Percentiles rank a stretch among this genome's conserved stretches.
These are phyloP conservation scores for Urtica urens DNA, from an alignment of 306 rosid genomes.

Conservation along the genomic window DNA sequence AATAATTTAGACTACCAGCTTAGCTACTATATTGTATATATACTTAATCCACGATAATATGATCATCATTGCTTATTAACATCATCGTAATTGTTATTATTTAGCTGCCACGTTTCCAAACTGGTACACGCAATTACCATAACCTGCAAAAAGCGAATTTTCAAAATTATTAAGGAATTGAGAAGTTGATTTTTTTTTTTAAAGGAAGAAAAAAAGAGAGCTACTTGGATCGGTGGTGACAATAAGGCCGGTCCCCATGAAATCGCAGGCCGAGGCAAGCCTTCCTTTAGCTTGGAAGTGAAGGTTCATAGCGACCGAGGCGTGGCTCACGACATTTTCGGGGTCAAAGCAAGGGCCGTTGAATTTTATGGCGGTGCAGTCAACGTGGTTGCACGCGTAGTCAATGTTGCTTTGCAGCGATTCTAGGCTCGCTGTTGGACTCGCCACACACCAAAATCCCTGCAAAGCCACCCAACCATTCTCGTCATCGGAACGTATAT, in stretches of 20 bases:
- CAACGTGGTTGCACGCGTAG: conserved; percentile 15
- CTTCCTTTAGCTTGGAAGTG: conserved; percentile 19
- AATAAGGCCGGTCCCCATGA: conserved; percentile 16
- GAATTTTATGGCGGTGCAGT: conserved; percentile 9
- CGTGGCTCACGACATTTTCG: conserved; percentile 12
- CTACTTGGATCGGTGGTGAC: conserved; percentile 29
- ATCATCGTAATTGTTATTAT: no score
- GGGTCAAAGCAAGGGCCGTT: conserved; percentile 17
- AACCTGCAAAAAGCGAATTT: not conserved
- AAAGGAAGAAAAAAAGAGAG: no score
- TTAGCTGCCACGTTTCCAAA: no score
- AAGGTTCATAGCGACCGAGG: conserved; percentile 39
- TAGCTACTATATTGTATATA: no score
- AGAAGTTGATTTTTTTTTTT: no score
- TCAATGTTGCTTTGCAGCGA: conserved; percentile 7
- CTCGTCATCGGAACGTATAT: no score
- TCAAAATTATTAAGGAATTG: not conserved
- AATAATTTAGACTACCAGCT: no score
- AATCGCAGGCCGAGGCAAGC: conserved; percentile 22
- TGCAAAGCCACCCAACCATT: not conserved
- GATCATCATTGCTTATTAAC: no score
- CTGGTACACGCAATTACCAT: not conserved
- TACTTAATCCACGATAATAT: no score
- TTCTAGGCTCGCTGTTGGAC: not conserved
- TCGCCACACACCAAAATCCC: conserved; percentile 23